Percentiles rank a stretch among this genome's conserved stretches.
phyloP scores from a whole-genome alignment of 192 early-diverging fungal genomes.

The Backusella australiensis region DNA sequence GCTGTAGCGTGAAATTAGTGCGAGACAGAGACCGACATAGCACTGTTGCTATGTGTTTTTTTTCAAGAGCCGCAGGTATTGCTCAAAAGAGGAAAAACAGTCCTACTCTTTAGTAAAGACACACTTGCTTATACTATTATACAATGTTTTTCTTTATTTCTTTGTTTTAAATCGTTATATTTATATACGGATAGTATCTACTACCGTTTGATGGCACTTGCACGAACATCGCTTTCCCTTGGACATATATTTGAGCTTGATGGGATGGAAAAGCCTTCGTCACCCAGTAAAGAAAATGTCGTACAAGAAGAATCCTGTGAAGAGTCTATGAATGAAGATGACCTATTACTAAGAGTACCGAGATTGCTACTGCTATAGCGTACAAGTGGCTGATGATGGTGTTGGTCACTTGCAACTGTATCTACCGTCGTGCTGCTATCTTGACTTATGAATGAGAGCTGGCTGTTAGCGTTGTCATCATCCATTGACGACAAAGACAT shows the following conservation, averaged over 20 bases:
- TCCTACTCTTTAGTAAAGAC: too few species aligned
- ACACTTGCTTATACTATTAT: background rate
- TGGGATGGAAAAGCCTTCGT: background rate
- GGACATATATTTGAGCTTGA: conserved; percentile 5
- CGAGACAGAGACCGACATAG: too few species aligned
- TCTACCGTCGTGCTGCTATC: background rate
- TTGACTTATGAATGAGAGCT: background rate
- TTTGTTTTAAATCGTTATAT: background rate
- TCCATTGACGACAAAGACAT: background rate
- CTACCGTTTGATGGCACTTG: background rate
- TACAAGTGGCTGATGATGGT: background rate
- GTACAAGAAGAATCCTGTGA: conserved; percentile 1
- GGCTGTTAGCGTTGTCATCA: background rate
- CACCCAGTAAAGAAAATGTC: background rate
- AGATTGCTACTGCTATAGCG: background rate
- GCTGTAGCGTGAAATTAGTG: background rate
- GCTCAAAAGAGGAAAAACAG: too few species aligned
- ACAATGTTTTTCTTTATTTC: background rate
- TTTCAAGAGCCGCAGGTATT: too few species aligned
- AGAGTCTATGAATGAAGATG: background rate
- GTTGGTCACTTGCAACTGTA: background rate
- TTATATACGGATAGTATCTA: background rate
- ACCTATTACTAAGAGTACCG: background rate
- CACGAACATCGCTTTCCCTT: conserved; percentile 10
- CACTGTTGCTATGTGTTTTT: too few species aligned